These are phyloP conservation scores for Salix purpurea DNA, from an alignment of 345 rosid species.

Conservation along the genomic window DNA sequence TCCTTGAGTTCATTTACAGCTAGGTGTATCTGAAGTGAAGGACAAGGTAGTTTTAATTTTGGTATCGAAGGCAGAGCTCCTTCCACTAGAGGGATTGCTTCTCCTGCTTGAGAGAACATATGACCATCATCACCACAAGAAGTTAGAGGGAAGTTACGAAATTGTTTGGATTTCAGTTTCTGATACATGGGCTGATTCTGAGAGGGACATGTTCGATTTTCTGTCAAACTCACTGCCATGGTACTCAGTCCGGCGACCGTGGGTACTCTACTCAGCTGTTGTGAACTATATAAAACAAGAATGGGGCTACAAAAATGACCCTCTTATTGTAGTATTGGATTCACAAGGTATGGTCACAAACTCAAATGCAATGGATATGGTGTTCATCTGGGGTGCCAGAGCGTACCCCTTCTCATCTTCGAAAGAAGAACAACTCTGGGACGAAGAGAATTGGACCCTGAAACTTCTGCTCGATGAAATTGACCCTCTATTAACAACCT, in stretches of 20 bases:
- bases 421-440: conserved; percentile 67
- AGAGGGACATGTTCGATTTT: conserved; percentile 35
- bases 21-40: conserved; percentile 49
- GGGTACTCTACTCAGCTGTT: conserved; percentile 43
- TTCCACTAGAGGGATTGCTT: conserved; percentile 45
- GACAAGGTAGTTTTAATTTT: conserved; percentile 55
- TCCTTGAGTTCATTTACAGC: conserved; percentile 32
- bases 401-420: conserved; percentile 70
- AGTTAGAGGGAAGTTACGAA: conserved; percentile 37
- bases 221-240: conserved; percentile 53
- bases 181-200: conserved; percentile 48
- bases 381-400: conserved; percentile 62
- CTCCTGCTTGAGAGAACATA: conserved; percentile 59
- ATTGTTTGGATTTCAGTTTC: conserved; percentile 57
- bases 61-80: conserved; percentile 55
- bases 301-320: conserved; percentile 47
- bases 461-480: conserved; percentile 47
- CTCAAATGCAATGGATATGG: conserved; percentile 65
- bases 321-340: conserved; percentile 58
- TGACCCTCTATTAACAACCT: conserved; percentile 41
- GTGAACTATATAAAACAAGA: conserved; percentile 44
- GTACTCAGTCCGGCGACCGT: conserved; percentile 57
- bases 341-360: conserved; percentile 47
- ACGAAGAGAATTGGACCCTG: conserved; percentile 49
- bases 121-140: conserved; percentile 36